Conservation (phyloP, 208 protist species). For the Vickermania ingenoplastis region DNA sequence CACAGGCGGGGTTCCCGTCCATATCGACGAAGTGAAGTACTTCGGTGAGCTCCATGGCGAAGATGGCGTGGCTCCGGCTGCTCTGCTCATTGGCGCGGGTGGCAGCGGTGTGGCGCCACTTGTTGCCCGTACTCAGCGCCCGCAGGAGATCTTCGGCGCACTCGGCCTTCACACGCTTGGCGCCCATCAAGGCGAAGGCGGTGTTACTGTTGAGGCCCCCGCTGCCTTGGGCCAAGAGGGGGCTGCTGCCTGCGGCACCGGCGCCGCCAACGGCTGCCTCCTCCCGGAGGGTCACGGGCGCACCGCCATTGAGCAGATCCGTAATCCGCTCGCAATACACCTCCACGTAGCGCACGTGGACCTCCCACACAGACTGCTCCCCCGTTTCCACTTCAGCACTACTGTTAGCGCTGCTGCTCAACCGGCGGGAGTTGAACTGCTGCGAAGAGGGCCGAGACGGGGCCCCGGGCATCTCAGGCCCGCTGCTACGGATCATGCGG, state of each 20-base stretch:
- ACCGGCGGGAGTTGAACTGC: conserved; percentile 30
- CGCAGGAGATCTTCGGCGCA: conserved; percentile 51
- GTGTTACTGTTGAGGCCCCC: conserved; percentile 27
- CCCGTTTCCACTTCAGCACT: background rate
- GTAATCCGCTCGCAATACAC: conserved; percentile 87
- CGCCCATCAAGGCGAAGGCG: conserved; percentile 53
- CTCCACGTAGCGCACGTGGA: conserved; percentile 79
- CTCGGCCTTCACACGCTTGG: conserved; percentile 29
- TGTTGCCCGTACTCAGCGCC: conserved; percentile 57
- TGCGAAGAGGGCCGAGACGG: conserved; percentile 14
- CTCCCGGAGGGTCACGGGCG: conserved; percentile 49
- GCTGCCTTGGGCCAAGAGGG: background rate
- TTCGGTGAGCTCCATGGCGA: conserved; percentile 73
- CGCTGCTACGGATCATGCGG: conserved; percentile 6
- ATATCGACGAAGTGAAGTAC: conserved; percentile 43
- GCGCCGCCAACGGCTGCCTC: conserved; percentile 11
- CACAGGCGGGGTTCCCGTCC: conserved; percentile 44
- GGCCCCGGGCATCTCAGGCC: background rate
- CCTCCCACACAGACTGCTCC: conserved; percentile 42
- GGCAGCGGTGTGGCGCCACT: conserved; percentile 47
- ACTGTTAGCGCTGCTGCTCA: background rate
- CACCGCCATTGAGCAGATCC: conserved; percentile 69
- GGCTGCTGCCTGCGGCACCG: background rate
- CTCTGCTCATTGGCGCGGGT: conserved; percentile 78
- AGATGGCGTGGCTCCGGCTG: conserved; percentile 82